Evolutionary conservation across 331 rosid species (phyloP).

Genomic region (Cydonia oblonga): DNA sequence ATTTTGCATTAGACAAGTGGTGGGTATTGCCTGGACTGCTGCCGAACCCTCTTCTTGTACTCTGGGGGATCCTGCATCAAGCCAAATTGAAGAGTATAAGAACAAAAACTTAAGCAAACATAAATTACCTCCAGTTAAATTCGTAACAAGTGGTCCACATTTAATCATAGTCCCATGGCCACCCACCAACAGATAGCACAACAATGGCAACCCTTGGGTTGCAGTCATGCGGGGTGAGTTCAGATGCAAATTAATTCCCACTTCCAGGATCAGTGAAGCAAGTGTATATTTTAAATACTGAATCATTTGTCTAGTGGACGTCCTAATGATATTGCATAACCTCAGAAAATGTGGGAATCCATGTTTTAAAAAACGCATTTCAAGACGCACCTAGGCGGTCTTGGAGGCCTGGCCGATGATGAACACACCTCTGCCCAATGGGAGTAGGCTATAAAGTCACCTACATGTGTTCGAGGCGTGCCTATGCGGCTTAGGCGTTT

Average conservation of each 20-base stretch:
- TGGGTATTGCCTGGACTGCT: conserved; percentile 89
- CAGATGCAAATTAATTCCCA: not conserved
- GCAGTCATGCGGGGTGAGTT: not conserved
- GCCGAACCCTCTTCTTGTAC: conserved; percentile 78
- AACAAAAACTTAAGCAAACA: not conserved
- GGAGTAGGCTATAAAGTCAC: too few species aligned
- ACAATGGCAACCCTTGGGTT: not conserved
- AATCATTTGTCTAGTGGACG: not conserved
- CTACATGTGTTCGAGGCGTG: too few species aligned
- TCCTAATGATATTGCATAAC: not conserved
- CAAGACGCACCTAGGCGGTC: too few species aligned
- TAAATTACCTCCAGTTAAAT: not conserved
- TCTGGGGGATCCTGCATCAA: conserved; percentile 61
- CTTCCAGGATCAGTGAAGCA: not conserved
- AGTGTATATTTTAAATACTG: not conserved
- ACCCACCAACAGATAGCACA: not conserved
- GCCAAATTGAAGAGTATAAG: not conserved
- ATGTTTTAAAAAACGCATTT: too few species aligned
- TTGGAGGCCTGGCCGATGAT: too few species aligned
- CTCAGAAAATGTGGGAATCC: not conserved
- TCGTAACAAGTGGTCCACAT: not conserved
- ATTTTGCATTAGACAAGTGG: conserved; percentile 47
- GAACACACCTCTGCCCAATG: too few species aligned
- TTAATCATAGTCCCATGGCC: not conserved
- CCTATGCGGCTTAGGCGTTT: too few species aligned